These are phyloP conservation scores for Passiflora organensis DNA, from an alignment of 345 rosid species.

Conservation along the genomic window DNA sequence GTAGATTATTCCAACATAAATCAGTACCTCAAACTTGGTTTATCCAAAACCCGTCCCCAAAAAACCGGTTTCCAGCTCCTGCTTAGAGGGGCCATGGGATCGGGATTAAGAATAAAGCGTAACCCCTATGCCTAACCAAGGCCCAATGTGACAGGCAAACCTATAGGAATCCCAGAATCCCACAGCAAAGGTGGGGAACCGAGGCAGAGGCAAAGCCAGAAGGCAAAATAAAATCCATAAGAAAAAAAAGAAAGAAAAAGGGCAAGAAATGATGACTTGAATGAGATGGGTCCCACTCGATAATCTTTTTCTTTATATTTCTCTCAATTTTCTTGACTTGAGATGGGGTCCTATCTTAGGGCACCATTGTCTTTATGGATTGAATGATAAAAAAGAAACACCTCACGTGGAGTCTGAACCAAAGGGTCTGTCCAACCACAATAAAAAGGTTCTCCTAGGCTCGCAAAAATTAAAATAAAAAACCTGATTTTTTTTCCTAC, in stretches of 20 bases:
- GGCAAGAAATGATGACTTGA: background rate
- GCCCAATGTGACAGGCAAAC: background rate
- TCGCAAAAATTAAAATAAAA: slow-evolving; percentile 12
- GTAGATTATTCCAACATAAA: too few species aligned
- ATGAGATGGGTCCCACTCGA: background rate
- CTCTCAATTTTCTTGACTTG: slow-evolving; percentile 50
- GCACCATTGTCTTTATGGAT: slow-evolving; percentile 95
- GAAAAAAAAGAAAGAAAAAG: too few species aligned
- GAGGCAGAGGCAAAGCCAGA: slow-evolving; percentile 39
- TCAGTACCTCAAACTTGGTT: too few species aligned
- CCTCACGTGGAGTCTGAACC: slow-evolving; percentile 99
- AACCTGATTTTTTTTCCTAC: background rate
- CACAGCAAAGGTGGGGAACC: slow-evolving; percentile 47
- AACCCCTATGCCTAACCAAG: slow-evolving; percentile 7
- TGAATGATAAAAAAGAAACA: slow-evolving; percentile 96
- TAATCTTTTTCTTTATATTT: background rate
- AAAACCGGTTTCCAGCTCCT: background rate
- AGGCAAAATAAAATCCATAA: too few species aligned
- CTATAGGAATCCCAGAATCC: slow-evolving; percentile 39
- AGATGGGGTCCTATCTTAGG: slow-evolving; percentile 61
- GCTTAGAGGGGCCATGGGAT: too few species aligned
- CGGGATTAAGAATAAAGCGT: slow-evolving; percentile 8
- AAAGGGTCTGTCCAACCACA: slow-evolving; percentile 78
- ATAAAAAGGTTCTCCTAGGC: slow-evolving; percentile 29
- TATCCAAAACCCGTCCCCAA: too few species aligned